Percentiles rank a stretch among this genome's conserved stretches.
These are phyloP conservation scores for Acacia crassicarpa DNA, from an alignment of 306 rosid species.

Conservation along the genomic window DNA sequence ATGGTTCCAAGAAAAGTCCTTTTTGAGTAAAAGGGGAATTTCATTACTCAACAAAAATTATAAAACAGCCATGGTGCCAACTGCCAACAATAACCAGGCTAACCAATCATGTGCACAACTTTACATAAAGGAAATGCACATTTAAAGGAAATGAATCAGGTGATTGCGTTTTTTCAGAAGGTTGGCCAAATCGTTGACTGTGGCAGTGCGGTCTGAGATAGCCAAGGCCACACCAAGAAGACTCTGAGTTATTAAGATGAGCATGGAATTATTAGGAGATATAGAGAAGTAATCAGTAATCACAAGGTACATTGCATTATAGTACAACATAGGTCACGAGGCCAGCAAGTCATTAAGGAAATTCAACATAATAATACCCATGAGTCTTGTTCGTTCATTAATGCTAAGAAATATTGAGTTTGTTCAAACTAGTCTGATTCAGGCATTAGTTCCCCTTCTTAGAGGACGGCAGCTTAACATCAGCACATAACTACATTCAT, in stretches of 20 bases:
- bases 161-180: not conserved
- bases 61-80: not conserved
- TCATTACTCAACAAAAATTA: not conserved
- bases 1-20: not conserved
- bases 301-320: not conserved
- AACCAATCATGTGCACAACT: not conserved
- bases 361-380: not conserved
- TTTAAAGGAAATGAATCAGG: not conserved
- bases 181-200: not conserved
- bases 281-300: not conserved
- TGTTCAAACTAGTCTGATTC: conserved; percentile 8
- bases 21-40: not conserved
- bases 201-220: not conserved
- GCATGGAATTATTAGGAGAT: not conserved
- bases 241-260: not conserved
- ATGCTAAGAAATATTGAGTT: not conserved
- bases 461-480: not conserved
- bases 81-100: not conserved
- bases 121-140: not conserved
- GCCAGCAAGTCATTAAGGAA: not conserved
- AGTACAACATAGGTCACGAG: not conserved
- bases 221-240: not conserved
- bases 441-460: not conserved
- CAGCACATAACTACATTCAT: not conserved
- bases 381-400: not conserved